Percentiles rank a stretch among this genome's conserved stretches.
Conservation (phyloP, 345 rosid genomes). For the Citrus cavaleriei region DNA sequence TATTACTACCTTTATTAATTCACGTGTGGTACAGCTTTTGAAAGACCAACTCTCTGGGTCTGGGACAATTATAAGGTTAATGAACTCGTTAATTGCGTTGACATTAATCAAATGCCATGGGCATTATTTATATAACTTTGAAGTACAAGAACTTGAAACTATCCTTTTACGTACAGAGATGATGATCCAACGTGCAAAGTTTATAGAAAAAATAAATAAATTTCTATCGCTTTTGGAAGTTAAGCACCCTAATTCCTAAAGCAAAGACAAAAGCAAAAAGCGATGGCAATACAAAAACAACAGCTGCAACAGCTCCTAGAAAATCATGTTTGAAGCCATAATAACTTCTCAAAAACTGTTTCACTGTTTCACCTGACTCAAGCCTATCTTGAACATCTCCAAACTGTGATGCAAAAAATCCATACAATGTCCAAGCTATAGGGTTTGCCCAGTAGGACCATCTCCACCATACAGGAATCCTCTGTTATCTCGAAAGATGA, state of each 20-base stretch:
- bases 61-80: no score
- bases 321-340: constrained; percentile 35
- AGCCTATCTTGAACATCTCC: constrained; percentile 14
- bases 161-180: no score
- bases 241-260: constrained; percentile 15
- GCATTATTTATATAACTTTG: not conserved
- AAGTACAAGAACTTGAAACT: no score
- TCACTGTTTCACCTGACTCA: constrained; percentile 18
- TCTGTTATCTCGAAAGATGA: constrained; percentile 6
- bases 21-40: no score
- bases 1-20: no score
- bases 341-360: constrained; percentile 22
- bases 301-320: constrained; percentile 28
- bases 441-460: constrained; percentile 15
- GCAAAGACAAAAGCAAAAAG: constrained; percentile 24
- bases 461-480: constrained; percentile 28
- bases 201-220: not conserved
- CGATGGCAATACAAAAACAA: constrained; percentile 10
- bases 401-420: constrained; percentile 29
- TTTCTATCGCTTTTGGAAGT: constrained; percentile 23
- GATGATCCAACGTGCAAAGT: no score
- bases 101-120: no score
- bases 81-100: no score
- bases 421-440: constrained; percentile 25
- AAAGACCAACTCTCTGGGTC: no score